Conservation (phyloP, 345 rosid species). For the Pseudoturritis turrita region DNA sequence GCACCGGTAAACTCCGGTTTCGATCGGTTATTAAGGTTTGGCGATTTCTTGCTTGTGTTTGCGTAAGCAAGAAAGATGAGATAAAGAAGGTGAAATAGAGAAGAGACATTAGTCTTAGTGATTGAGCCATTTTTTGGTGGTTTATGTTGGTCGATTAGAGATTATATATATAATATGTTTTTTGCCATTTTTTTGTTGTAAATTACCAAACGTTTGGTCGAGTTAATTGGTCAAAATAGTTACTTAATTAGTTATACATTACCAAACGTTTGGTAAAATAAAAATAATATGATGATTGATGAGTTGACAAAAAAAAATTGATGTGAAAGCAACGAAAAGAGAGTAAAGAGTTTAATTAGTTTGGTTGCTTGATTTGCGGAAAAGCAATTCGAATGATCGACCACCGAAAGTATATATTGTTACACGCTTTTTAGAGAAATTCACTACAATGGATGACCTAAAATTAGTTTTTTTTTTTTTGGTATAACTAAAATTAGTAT, state of each 20-base stretch:
- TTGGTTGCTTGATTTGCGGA: conserved; percentile 21
- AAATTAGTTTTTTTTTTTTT: too few species aligned
- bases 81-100: conserved; percentile 8
- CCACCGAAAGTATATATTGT: conserved; percentile 7
- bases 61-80: not conserved
- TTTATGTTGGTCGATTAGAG: not conserved
- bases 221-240: not conserved
- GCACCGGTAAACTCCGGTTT: not conserved
- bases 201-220: conserved; percentile 3
- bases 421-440: not conserved
- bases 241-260: not conserved
- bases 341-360: not conserved
- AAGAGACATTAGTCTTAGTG: conserved; percentile 6
- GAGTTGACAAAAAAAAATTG: not conserved
- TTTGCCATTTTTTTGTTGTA: not conserved
- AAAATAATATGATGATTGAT: not conserved
- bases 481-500: not conserved
- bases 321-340: conserved; percentile 1
- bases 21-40: not conserved
- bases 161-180: not conserved
- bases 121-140: conserved; percentile 5
- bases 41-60: conserved; percentile 11
- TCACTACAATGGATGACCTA: not conserved
- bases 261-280: conserved; percentile 7
- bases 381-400: conserved; percentile 22